Base-by-base conservation (phyloP, 202 grass and related monocot genomes). In the Bolboschoenoplectus hybrid region DNA sequence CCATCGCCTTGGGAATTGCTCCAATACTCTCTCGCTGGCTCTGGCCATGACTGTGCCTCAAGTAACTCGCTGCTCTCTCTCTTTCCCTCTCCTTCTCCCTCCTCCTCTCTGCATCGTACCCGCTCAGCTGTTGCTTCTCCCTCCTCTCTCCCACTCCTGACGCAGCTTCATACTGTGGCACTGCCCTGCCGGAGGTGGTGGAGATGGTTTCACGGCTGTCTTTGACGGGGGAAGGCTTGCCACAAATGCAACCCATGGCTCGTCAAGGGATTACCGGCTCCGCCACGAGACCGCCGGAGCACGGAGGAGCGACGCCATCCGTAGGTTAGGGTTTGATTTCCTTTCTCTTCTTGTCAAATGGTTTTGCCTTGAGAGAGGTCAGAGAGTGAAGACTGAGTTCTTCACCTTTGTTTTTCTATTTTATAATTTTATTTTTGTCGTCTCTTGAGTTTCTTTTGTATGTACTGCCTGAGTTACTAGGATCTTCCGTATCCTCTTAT, bases 211-310 rank as follows among this genome's bases (percentile, higher is more conserved):
- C 88, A 81, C 57, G 85, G 38, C 86, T 86, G 40, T 90, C 92
- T 7, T 90, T 89, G 5, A 88, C 75, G 62, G 81, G 83, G 38
- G 82, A 85, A 55, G 90, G 88, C 66, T 93, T 93, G 58, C 93
- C 90, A 84, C 97, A 99, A 84, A 92, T 89, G 88, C 97, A 99
- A 74, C 97, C 97, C 97, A 99, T 99, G 85, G 73, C 52, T 72
- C 56, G 17, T 61, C 46, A 80, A 46, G 36, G 45, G 49, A 84
- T 82, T 85, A 19, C 61, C n/a, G 20, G 57, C 43, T 17, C 70
- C 63, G 79, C 85, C 34, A 40, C 13, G 3, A 49, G 39, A 7
- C 60, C 34, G 45, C 55, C 26, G 44, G 67, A 38, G 69, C 44
- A 14, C 63, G 81, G 41, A 9, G 16, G 75, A 57, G 52, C 13